Base-by-base conservation (phyloP, 2,329 filamentous ascomycete genomes). In the Clonostachys chloroleuca region DNA sequence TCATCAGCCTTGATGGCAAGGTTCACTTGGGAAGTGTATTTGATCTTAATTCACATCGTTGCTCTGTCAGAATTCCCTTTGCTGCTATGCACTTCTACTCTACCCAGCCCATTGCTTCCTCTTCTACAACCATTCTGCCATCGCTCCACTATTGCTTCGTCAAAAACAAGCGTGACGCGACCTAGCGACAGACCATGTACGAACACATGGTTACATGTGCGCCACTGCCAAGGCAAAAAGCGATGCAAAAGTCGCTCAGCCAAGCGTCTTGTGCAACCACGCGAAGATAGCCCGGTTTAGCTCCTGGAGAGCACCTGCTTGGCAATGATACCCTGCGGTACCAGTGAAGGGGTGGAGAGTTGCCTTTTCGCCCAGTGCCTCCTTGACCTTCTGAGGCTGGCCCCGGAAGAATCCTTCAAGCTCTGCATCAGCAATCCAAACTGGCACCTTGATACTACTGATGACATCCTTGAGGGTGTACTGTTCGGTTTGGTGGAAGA, bases 261-360 rank as follows among this genome's bases (percentile, higher is more conserved):
- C 42, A 37, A 56, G 55, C 65, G 57, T 54, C 48, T 52, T 51
- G 43, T 53, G 49, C 45, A 53, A 46, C 51, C 51, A 53, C 43
- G 51, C 47, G 46, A 53, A 54, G 49, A 63, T 64, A 17, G 61
- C 45, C 39, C 50, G 47, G 39, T 47, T 50, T 47, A 43, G 47
- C 48, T 54, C 48, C 45, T 54, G 52, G 43, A 18, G 33, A 49
- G 51, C 52, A 47, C 47, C 51, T 47, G 50, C 47, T 45, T 52
- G 51, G 49, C 43, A 42, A 42, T 54, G 51, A 50, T 54, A 52
- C 40, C 51, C 52, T 37, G 45, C 52, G 44, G 44, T 43, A 36
- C 49, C 49, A 44, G 44, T 34, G 35, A 48, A 48, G n/a, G 44
- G 33, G 16, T 48, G 20, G 5, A 39, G 40, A 24, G 46, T 48